Base-by-base conservation (phyloP, 176 grass and related monocot species). In the Carex kokanica region DNA sequence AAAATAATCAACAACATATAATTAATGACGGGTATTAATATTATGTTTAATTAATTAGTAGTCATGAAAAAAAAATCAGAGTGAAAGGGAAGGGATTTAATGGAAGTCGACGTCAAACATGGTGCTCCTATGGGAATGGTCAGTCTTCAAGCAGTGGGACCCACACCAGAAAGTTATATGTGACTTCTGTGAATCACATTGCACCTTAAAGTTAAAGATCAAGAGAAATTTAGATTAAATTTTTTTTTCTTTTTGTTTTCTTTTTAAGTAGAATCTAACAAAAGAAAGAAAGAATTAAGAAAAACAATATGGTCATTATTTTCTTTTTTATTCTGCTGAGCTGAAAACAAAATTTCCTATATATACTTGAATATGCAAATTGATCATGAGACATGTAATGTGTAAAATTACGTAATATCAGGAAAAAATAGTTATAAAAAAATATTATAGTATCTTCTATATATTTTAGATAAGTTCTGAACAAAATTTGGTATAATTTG, bases 131-230 rank as follows among this genome's bases (percentile, higher is more conserved):
- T 75, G 27, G 27, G 2, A 27, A 27, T 27, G 72, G 47, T 74
- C 23, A 34, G n/a, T n/a, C n/a, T n/a, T n/a, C n/a, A n/a, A n/a
- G n/a, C n/a, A n/a, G 25, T 70, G 54, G 72, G 72, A 4, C 47
- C 47, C 47, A 54, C 47, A 54, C 47, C 23, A 75, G 45, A 75
- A 75, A 75, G 72, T 47, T 52, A 54, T 55, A 54, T 54, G 47
- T 52, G 23, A 29, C 3, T 75, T 75, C n/a, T 75, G 49, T 75
- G 72, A 73, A 75, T 75, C 47, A 74, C 11, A 75, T 75, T 75
- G 72, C 72, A 75, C 23, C 21, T 54, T 5, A 47, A 52, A 75
- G 72, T 13, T 3, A 75, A 2, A 54, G 24, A 54, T 53, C 43
- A 52, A 75, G 54, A 75, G 12, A n/a, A n/a, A n/a, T n/a, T n/a